Evolutionary conservation across 305 asterid genomes (phyloP).

Genomic region (Solanum hybrid): DNA sequence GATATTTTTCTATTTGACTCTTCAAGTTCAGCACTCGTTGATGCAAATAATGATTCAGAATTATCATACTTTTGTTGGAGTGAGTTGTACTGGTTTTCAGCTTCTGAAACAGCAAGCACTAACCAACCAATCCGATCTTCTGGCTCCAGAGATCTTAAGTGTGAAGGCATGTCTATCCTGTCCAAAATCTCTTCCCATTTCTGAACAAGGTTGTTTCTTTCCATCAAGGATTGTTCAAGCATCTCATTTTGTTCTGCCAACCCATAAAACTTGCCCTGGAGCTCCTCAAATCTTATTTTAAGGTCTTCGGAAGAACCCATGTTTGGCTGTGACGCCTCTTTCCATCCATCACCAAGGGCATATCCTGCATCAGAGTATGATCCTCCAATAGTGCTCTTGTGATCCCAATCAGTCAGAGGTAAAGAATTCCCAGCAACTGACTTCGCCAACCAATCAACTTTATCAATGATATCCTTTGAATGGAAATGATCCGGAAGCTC

Average conservation of each 20-base stretch:
- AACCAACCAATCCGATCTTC: constrained; percentile 86
- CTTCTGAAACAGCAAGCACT: constrained; percentile 55
- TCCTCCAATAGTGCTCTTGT: constrained; percentile 44
- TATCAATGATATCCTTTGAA: constrained; percentile 72
- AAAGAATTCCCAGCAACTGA: constrained; percentile 47
- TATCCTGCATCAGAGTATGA: constrained; percentile 58
- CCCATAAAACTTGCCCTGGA: constrained; percentile 76
- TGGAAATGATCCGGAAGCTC: constrained; percentile 94
- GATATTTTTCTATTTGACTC: constrained; percentile 47
- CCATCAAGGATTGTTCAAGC: constrained; percentile 95
- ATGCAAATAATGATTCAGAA: constrained; percentile 46
- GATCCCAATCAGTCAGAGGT: constrained; percentile 59
- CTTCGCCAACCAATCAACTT: constrained; percentile 86
- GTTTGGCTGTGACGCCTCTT: constrained; percentile 45
- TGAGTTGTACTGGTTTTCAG: constrained; percentile 50
- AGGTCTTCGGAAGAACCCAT: constrained; percentile 50
- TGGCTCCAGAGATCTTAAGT: constrained; percentile 75
- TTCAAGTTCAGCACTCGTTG: constrained; percentile 53
- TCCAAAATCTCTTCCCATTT: constrained; percentile 81
- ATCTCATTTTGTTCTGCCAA: constrained; percentile 98
- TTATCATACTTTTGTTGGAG: constrained; percentile 67
- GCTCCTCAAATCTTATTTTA: constrained; percentile 67
- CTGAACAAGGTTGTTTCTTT: constrained; percentile 84
- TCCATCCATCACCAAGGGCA: constrained; percentile 54
- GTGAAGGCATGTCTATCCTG: constrained; percentile 69